Evolutionary conservation across 257 asterid species (phyloP), one percentile per base, ranked within the genome.

Genomic region (Plantago ovata): DNA sequence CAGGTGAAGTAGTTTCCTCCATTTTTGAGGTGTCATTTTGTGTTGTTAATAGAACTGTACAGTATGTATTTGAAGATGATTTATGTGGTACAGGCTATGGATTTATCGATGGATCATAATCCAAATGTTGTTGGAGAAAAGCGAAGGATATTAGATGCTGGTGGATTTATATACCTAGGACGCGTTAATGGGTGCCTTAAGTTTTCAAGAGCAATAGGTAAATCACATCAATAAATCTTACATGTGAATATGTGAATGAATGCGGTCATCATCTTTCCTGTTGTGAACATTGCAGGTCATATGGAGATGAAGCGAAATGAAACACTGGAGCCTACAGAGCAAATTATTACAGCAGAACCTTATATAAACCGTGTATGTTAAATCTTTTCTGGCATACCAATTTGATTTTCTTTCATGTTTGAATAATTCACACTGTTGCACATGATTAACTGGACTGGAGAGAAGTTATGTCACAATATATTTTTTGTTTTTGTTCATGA

Each of bases 171-270:
- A 62, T 94, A 85, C 51, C 72, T 70, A 76, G 98, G 98, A 65
- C 86, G 97, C 69, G 96, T 93, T 65, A 93, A 93, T 66, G 98
- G 97, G 67, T 84, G 89, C 76, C 81, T 93, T 64, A 93, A 93
- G 74, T 62, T 93, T 77, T 39, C 97, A 59, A 93, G 98, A 75
- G 98, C 98, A 33, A 93, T 93, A 51, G 97, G 98, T 93, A 72
- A 36, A 49, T 3, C 36, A 28, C 36, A 60, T 61, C 50, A 44
- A 42, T 68, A 56, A 63, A 48, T 59, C 50, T 22, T 62, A 60
- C 22, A n/a, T n/a, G n/a, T n/a, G n/a, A 55, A 65, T 48, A 19
- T 67, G 56, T 28, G 65, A 56, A 67, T 46, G 51, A 53, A 56
- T 22, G 52, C 43, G 41, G 51, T 51, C 57, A 39, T 38, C 56